phyloP scores from a whole-genome alignment of 352 stramenopile genomes.

The Pythium utonaiense region DNA sequence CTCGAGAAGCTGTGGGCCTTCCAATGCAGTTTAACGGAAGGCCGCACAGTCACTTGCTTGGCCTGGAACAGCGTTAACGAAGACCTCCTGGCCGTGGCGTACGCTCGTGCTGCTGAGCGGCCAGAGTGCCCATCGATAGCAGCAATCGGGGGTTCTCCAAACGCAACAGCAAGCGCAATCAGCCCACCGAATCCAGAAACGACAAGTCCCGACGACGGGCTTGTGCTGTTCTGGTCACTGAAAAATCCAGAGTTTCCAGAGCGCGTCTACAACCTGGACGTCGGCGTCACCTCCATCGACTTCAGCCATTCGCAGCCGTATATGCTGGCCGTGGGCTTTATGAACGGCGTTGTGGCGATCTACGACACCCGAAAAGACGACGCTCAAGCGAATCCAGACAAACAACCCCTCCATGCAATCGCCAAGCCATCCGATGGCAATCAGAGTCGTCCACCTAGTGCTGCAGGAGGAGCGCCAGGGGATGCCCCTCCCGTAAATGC shows the following conservation, averaged over 20 bases:
- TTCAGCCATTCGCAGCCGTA: slow-evolving; percentile 87
- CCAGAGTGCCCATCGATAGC: slow-evolving; percentile 6
- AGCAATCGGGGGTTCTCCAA: slow-evolving; percentile 5
- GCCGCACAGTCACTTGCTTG: slow-evolving; percentile 65
- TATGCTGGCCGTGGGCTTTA: slow-evolving; percentile 87
- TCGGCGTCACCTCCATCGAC: slow-evolving; percentile 86
- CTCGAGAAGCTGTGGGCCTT: slow-evolving; percentile 82
- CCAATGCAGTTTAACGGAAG: slow-evolving; percentile 52
- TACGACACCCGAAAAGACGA: slow-evolving; percentile 86
- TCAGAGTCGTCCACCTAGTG: slow-evolving; percentile 7
- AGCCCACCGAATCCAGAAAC: neutral
- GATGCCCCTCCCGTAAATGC: neutral
- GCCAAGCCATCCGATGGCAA: slow-evolving; percentile 2
- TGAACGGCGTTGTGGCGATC: slow-evolving; percentile 87
- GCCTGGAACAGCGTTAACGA: slow-evolving; percentile 86
- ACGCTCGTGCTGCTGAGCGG: slow-evolving; percentile 33
- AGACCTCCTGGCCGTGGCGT: slow-evolving; percentile 90
- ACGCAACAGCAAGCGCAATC: neutral
- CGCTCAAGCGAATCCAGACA: neutral
- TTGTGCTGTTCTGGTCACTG: slow-evolving; percentile 93
- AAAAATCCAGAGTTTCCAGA: slow-evolving; percentile 91
- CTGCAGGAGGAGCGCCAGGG: neutral
- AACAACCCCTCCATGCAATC: neutral
- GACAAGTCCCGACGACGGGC: slow-evolving; percentile 27
- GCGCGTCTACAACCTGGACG: slow-evolving; percentile 74